Base-by-base conservation (phyloP, 352 stramenopile species). In the Globisporangium solare region DNA sequence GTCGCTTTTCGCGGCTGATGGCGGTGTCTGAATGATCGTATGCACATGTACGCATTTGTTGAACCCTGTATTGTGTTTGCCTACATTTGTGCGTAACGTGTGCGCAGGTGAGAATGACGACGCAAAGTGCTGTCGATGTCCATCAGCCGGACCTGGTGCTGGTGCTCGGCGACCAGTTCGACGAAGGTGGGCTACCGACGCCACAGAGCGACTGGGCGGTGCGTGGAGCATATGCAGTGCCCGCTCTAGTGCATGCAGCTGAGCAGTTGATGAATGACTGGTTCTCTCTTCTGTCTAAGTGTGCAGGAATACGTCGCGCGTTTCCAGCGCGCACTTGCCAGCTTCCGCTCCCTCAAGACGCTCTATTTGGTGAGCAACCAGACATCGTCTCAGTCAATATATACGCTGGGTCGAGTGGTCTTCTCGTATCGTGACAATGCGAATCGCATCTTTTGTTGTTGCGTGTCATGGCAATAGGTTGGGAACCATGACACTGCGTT, bases 401-500 rank as follows among this genome's bases (percentile, higher is more conserved):
- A 35, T 7, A 6, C 13, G 39, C 39, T 43, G 39, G n/a, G 18
- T 20, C 20, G 27, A 10, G 24, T 45, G 15, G 18, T 46, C 20
- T 49, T 7, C 35, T 20, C 37, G 43, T 42, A 35, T 42, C 20
- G 4, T 54, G 35, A 14, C 46, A 7, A 35, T 35, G 5, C 27
- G 27, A 35, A 35, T 35, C 27, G 18, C 20, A 43, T 14, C 31
- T 27, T 39, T 37, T 45, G 14, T 15, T 39, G 11, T 14, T 31
- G 52, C 18, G 6, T 17, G 15, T 43, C 3, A 48, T 22, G n/a
- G 7, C 15, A 40, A 17, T 56, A 87, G 79, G 60, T 88, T 24
- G 83, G 83, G 18, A 93, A 93, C 56, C 83, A 93, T 51, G 83
- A 93, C 64, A 72, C 76, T n/a, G 58, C 79, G 4, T 91, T 91